Conservation (phyloP, 108 stramenopile genomes). For the Nitzschia sp. region DNA sequence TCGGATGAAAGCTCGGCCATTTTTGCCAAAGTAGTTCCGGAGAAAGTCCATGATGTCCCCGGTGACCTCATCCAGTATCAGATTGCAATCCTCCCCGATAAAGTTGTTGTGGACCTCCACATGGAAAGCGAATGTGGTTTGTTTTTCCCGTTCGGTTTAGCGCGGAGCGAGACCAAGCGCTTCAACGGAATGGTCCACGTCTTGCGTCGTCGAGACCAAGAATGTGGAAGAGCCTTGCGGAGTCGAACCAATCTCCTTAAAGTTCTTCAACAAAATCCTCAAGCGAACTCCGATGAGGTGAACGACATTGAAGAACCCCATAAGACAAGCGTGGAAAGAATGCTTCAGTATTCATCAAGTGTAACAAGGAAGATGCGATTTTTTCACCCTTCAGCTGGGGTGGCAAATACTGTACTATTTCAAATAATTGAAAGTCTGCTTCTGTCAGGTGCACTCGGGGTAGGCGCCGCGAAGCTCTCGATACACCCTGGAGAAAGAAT, state of each 20-base stretch:
- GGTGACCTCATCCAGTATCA: conserved; percentile 66
- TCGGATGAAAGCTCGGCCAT: conserved; percentile 50
- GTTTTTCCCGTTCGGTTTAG: conserved; percentile 49
- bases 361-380: conserved; percentile 59
- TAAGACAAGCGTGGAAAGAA: conserved; percentile 47
- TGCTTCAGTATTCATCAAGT: conserved; percentile 60
- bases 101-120: conserved; percentile 63
- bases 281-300: not conserved
- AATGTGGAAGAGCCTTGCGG: conserved; percentile 67
- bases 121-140: conserved; percentile 65
- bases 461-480: conserved; percentile 43
- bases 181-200: conserved; percentile 55
- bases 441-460: conserved; percentile 45
- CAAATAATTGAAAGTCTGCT: conserved; percentile 45
- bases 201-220: conserved; percentile 61
- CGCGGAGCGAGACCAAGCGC: conserved; percentile 7
- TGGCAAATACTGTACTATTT: conserved; percentile 48
- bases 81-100: conserved; percentile 40
- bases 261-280: conserved; percentile 23
- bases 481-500: conserved; percentile 36
- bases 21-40: conserved; percentile 62
- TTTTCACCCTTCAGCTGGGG: conserved; percentile 35
- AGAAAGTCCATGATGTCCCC: conserved; percentile 20
- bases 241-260: conserved; percentile 59
- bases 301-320: conserved; percentile 25